Evolutionary conservation across 192 early-diverging fungal species (phyloP), one percentile per base, ranked within the genome.

Genomic region (Thoreauomyces humboldtii): DNA sequence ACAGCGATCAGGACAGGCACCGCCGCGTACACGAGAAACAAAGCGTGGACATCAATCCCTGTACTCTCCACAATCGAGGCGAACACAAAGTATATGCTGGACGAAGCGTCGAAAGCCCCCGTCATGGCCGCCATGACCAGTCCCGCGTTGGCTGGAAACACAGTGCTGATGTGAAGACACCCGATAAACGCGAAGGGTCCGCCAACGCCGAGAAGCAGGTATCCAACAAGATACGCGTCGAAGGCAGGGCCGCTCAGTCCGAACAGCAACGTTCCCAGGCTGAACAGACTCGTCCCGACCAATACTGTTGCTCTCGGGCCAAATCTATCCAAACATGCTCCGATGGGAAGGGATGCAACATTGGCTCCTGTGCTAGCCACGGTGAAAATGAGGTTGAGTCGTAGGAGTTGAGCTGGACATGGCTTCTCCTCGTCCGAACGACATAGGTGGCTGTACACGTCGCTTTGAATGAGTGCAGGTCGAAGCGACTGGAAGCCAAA

Each of bases 401-500:
- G 47, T 6, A 66, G 54, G 5, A 66, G 5, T 43, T 66, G 64
- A 4, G 64, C 37, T 22, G 38, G 56, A 44, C 64, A 66, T 15
- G 64, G 64, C 64, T 66, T 31, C 24, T 25, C 9, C 27, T 65
- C 63, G 14, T 28, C 50, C 37, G 32, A 11, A 15, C n/a, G 41
- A 46, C 64, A 66, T 22, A 66, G 33, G 34, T 66, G 17, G 1
- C 15, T 36, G 32, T 45, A 66, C 29, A 66, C 64, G 2, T 32
- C 43, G 41, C 55, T 58, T 0, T 19, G 11, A 24, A 66, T 28
- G 1, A 66, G 41, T 36, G 64, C 64, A 1, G 64, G 64, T 9
- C 64, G 64, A 7, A 66, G 55, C 35, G 64, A 35, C 33, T 66
- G 64, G 38, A 66, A 66, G 0, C 64, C 64, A 35, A 66, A 66